Percentiles rank a stretch among this genome's conserved stretches.
Conservation (phyloP, 73 alveolate species). For the Paramecium caudatum region DNA sequence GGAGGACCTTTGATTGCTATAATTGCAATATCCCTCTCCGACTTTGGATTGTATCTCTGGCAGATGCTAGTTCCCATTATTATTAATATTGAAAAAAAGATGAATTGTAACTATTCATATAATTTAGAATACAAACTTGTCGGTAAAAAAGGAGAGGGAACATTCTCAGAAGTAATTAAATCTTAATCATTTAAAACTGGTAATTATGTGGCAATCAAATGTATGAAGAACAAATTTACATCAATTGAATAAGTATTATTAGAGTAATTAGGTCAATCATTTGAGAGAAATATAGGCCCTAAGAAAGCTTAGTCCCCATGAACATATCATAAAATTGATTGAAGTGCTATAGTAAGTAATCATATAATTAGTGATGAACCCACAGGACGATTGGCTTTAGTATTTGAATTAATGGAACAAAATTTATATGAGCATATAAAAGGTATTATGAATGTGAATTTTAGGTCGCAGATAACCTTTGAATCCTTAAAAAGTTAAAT, state of each 20-base stretch:
- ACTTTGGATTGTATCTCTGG: too few species aligned
- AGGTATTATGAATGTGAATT: conserved; percentile 80
- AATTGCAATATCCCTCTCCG: too few species aligned
- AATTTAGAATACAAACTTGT: conserved; percentile 82
- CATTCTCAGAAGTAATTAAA: conserved; percentile 98
- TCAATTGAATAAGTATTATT: conserved; percentile 90
- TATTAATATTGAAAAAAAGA: neutral
- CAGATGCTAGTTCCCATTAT: conserved; percentile 2
- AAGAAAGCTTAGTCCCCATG: conserved; percentile 96
- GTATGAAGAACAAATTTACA: conserved; percentile 92
- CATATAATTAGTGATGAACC: conserved; percentile 94
- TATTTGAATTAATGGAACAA: conserved; percentile 99
- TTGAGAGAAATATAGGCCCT: conserved; percentile 98
- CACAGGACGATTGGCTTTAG: conserved; percentile 99
- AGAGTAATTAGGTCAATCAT: conserved; percentile 79
- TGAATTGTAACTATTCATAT: conserved; percentile 10
- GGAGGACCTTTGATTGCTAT: too few species aligned
- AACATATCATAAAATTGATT: conserved; percentile 96
- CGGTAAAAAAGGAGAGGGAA: conserved; percentile 96
- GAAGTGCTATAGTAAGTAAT: conserved; percentile 88
- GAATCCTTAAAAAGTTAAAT: conserved; percentile 71
- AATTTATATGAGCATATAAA: conserved; percentile 97
- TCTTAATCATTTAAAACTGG: conserved; percentile 97
- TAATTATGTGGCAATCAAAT: conserved; percentile 95
- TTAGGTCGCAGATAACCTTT: conserved; percentile 70